Conservation (phyloP, 1,284 basidiomycete species). For the Ceratobasidium sp. region DNA sequence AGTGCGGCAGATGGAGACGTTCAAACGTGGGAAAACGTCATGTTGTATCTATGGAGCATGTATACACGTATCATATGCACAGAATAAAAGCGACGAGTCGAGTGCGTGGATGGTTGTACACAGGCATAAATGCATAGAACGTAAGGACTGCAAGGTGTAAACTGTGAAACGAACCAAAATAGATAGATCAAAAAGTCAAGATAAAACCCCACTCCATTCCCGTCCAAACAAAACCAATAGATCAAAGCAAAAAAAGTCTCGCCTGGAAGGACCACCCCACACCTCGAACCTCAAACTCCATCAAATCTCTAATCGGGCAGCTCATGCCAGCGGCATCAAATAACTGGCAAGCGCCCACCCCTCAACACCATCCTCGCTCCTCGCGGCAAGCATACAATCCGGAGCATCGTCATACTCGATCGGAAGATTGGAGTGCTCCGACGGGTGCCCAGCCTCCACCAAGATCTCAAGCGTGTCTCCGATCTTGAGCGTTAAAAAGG, state of each 20-base stretch:
- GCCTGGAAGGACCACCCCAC: conserved; percentile 5
- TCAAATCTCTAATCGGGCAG: background rate
- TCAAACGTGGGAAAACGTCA: no score
- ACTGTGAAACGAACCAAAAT: conserved; percentile 15
- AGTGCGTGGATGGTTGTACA: no score
- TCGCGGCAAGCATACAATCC: conserved; percentile 79
- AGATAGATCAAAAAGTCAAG: no score
- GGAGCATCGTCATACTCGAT: conserved; percentile 76
- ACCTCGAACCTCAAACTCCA: background rate
- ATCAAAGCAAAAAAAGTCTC: background rate
- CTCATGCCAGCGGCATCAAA: conserved; percentile 68
- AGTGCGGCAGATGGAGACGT: no score
- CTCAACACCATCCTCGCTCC: conserved; percentile 67
- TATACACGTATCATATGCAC: no score
- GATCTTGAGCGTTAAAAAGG: conserved; percentile 75
- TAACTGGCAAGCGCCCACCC: conserved; percentile 86
- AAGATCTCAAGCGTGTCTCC: conserved; percentile 75
- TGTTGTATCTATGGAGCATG: no score
- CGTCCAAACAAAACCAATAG: no score
- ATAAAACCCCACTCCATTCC: no score
- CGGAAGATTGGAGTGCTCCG: conserved; percentile 74
- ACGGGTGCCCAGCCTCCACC: conserved; percentile 81
- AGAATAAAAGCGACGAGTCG: no score
- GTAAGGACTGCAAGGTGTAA: no score
- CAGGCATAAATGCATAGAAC: no score